Conservation (phyloP, 106 monocot species). For the Apostasia ramifera region DNA sequence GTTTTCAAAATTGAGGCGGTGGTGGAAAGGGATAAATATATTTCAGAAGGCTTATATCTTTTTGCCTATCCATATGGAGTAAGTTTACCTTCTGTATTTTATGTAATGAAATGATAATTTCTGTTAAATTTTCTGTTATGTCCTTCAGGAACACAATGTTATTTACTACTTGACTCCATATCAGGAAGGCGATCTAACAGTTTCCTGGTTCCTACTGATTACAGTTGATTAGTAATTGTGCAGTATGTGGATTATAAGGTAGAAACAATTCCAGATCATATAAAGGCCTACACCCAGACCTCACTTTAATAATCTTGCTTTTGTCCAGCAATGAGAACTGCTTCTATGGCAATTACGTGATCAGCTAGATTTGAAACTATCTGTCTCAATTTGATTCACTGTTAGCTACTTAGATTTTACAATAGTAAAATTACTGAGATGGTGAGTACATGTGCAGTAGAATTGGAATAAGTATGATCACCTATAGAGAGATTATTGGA, state of each 20-base stretch:
- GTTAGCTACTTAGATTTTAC: not conserved
- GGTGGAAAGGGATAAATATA: conserved; percentile 10
- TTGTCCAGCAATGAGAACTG: not conserved
- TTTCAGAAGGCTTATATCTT: conserved; percentile 9
- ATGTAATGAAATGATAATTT: not conserved
- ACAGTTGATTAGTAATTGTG: no score
- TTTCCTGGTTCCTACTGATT: no score
- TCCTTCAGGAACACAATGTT: no score
- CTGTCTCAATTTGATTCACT: not conserved
- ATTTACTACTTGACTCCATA: no score
- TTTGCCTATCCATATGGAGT: conserved; percentile 8
- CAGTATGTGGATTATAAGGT: no score
- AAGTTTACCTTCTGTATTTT: not conserved
- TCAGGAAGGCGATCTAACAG: no score
- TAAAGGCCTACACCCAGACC: not conserved
- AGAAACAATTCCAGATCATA: no score
- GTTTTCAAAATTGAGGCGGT: conserved; percentile 5
- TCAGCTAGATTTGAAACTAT: not conserved
- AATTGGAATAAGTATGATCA: not conserved
- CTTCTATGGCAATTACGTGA: not conserved
- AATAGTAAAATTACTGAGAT: not conserved
- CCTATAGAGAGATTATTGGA: no score
- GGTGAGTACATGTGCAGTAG: not conserved
- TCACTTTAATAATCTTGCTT: not conserved
- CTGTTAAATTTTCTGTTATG: not conserved